Evolutionary conservation across 768 basidiomycete species (phyloP).

Genomic region (Sistotremastrum suecicum): DNA sequence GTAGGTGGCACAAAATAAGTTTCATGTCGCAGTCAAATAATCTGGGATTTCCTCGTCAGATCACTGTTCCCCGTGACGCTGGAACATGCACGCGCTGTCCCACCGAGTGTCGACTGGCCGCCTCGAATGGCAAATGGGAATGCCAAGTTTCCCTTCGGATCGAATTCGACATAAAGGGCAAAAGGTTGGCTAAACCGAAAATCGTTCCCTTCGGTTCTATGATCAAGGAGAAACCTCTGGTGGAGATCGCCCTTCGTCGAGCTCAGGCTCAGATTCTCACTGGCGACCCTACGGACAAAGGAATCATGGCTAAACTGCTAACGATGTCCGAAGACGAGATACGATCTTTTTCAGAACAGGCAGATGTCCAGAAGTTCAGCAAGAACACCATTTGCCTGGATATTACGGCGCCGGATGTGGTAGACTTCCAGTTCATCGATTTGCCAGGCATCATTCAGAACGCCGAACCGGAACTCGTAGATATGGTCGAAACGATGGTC

Average conservation of each 20-base stretch:
- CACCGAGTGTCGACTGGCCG: constrained; percentile 20
- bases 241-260: constrained; percentile 41
- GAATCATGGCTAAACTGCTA: too few relatives aligned
- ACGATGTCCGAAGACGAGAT: too few relatives aligned
- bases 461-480: constrained; percentile 25
- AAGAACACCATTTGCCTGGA: constrained; percentile 16
- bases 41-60: too few relatives aligned
- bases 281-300: too few relatives aligned
- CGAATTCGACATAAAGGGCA: constrained; percentile 22
- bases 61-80: constrained; percentile 33
- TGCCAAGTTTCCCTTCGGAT: constrained; percentile 29
- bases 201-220: constrained; percentile 27
- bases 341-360: too few relatives aligned
- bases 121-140: constrained; percentile 11
- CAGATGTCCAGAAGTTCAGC: constrained; percentile 15
- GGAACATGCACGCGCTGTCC: constrained; percentile 33
- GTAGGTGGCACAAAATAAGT: too few relatives aligned
- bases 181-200: constrained; percentile 9
- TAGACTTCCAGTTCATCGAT: constrained; percentile 6
- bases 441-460: constrained; percentile 45
- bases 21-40: too few relatives aligned
- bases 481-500: constrained; percentile 34
- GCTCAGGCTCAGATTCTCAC: constrained; percentile 50
- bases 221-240: constrained; percentile 24
- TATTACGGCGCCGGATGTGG: constrained; percentile 15